Evolutionary conservation across 2,329 filamentous ascomycete genomes (phyloP), one percentile per base, ranked within the genome.

Genomic region (Exophiala aquamarina): DNA sequence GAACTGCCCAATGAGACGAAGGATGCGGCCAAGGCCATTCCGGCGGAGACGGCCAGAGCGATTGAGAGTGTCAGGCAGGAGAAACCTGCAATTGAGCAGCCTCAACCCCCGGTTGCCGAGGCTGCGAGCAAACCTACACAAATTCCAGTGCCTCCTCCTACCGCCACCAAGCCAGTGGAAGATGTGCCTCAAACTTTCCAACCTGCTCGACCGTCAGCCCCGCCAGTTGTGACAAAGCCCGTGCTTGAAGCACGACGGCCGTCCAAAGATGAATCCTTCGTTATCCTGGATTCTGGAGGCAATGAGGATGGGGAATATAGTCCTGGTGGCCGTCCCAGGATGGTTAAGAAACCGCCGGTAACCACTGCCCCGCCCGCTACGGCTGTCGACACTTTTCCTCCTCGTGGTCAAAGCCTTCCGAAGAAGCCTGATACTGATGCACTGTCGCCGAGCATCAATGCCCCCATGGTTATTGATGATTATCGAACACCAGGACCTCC

Each of bases 321-420:
- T 50, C 74, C 77, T 15, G 77, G 77, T 17, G 77, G 77, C 6
- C 66, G 77, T 23, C 77, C 77, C 8, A 68, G 75, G 9, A 50
- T 75, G 14, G 55, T 26, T 14, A 23, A 28, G 28, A 23, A 34
- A 28, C 20, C 18, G 3, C 28, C 14, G 15, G 28, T 26, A 13
- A 15, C 33, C 19, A 41, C 29, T 33, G n/a, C n/a, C n/a, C n/a
- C n/a, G n/a, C n/a, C n/a, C n/a, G n/a, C n/a, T n/a, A n/a, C n/a
- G 14, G 18, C 49, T 11, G 15, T 21, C 26, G 17, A 34, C 15
- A 32, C 28, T 7, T 43, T 21, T 11, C 19, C 18, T 26, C 10
- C 37, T 19, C 34, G 42, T 9, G 46, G 50, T 9, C 46, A 57
- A 20, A 41, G 49, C 4, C 44, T 62, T 23, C 57, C 61, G 20